A percentile compares a stretch with the other conserved stretches of the same genome.
Conservation (phyloP, 2,329 filamentous ascomycete genomes). For the Penicillium sp. region DNA sequence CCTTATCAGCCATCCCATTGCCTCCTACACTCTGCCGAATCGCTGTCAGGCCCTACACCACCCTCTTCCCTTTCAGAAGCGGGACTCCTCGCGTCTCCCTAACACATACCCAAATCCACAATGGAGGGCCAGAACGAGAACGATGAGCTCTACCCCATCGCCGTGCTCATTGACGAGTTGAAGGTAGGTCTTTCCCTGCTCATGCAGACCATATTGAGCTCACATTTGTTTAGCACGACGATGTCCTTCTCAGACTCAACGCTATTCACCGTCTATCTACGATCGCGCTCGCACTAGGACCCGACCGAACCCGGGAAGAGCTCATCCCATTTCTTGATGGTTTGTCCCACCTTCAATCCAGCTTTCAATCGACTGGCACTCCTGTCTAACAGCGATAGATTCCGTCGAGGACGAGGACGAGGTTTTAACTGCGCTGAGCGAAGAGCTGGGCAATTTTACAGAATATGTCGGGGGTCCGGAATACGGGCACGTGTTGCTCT, state of each 20-base stretch:
- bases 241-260: constrained; percentile 95
- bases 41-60: constrained; percentile 16
- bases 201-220: constrained; percentile 12
- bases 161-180: constrained; percentile 98
- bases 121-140: constrained; percentile 93
- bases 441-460: constrained; percentile 93
- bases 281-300: constrained; percentile 91
- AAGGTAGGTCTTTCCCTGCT: constrained; percentile 61
- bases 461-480: constrained; percentile 96
- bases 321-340: constrained; percentile 98
- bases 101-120: constrained; percentile 44
- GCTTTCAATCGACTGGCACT: constrained; percentile 9
- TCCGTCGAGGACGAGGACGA: constrained; percentile 99
- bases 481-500: constrained; percentile 92
- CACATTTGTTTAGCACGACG: constrained; percentile 71
- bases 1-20: constrained; percentile 5
- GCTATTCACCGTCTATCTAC: constrained; percentile 97
- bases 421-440: constrained; percentile 92
- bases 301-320: constrained; percentile 96
- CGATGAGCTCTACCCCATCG: constrained; percentile 99
- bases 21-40: constrained; percentile 1
- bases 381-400: constrained; percentile 57
- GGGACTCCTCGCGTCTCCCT: constrained; percentile 27
- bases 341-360: constrained; percentile 50
- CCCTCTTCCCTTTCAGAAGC: constrained; percentile 27